Base-by-base conservation (phyloP, 2,329 filamentous ascomycete species). In the Trichoderma endophyticum region DNA sequence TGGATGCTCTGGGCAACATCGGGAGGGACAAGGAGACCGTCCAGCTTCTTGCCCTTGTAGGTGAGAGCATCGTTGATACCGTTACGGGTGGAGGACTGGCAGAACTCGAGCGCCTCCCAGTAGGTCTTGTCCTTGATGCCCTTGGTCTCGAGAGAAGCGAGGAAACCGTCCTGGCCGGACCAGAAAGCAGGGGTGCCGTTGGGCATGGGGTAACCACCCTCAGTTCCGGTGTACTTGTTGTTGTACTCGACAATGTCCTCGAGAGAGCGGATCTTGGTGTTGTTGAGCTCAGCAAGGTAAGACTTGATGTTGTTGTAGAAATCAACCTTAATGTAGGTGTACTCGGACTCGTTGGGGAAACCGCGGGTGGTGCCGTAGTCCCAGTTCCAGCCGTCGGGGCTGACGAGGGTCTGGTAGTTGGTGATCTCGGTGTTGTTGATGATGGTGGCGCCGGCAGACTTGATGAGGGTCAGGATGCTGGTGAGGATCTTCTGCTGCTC, bases 371-470 rank as follows among this genome's bases (percentile, higher is more conserved):
- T 84, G 15, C 91, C 91, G 74, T 89, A 91, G 76, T 92, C 90
- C 87, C 92, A 94, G 79, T 94, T 84, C 91, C 91, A 94, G n/a
- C 90, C 90, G 63, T 87, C 79, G 0, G 89, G 90, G 36, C 86
- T 87, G 14, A 94, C 86, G 28, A 93, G 87, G 0, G 82, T 87
- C 76, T 90, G 80, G 76, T 89, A 87, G 77, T 89, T 83, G 26
- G 89, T 88, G 2, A 94, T 84, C 77, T 94, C 92, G 0, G 91
- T 93, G 30, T 86, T 86, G 76, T 93, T 92, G 77, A 93, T 83
- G 54, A 94, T 84, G 1, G 85, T 91, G 0, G 90, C 92, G 1
- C 92, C 92, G 0, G 89, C 88, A 0, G 79, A 78, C 77, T 87
- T 76, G 43, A 94, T 87, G 28, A 89, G 77, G 0, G 82, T 77